Evolutionary conservation across 768 basidiomycete species (phyloP), one percentile per base, ranked within the genome.

Genomic region (Pleurotus platypus): DNA sequence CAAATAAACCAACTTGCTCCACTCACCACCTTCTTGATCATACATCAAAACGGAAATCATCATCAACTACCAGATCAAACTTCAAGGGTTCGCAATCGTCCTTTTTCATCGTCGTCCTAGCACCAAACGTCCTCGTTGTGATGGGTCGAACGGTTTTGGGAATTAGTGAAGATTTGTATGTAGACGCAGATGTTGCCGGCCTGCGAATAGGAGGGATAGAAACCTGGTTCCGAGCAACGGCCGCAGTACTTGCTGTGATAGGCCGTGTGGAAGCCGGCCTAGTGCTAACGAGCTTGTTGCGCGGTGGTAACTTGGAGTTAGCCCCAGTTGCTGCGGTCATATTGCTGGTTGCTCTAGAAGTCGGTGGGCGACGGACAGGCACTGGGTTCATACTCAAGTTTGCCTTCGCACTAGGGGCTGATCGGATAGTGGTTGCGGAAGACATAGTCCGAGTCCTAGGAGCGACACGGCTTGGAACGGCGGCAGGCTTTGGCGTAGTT

Each of bases 21-120:
- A 35, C 18, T 11, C 51, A 55, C 39, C 37, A 8, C 20, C 30
- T 1, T 6, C 30, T 2, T 6, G 22, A 55, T 64, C 57, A 69
- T 46, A 69, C 61, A 56, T 66, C 58, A 40, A 69, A 69, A 55
- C 43, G 57, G 39, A 69, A 69, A 53, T 69, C 67, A 49, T 69
- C 67, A 20, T 51, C 56, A 11, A 62, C 45, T 8, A 46, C 60
- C 7, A 58, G 57, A 18, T 24, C 26, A 13, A 49, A 56, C 7
- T 46, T 50, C 22, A 65, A 16, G 46, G 53, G 45, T 6, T 60
- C 49, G 9, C 56, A 20, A n/a, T 55, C 57, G 16, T 57, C 47
- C 20, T 54, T 42, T 27, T 45, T 42, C 11, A 26, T n/a, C 27
- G 9, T 27, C 49, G 27, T 39, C 43, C 3, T 22, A 24, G 49